A percentile compares a stretch with the other conserved stretches of the same genome.
Conservation (phyloP, 768 basidiomycete species). For the Artomyces pyxidatus region DNA sequence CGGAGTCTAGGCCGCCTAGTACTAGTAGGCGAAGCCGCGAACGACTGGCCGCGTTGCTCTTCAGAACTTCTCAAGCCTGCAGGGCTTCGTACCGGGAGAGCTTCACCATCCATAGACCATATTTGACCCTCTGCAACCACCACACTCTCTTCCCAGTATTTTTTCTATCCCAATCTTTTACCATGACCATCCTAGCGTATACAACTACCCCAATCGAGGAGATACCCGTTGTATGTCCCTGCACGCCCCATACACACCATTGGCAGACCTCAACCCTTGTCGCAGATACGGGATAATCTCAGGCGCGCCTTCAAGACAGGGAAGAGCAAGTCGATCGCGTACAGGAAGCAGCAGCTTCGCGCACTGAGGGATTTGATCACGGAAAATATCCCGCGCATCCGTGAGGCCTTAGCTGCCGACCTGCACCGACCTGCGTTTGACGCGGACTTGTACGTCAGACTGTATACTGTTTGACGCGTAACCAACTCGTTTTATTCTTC, state of each 20-base stretch:
- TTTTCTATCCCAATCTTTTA: too few relatives aligned
- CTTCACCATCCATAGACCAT: too few relatives aligned
- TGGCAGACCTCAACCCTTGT: neutral
- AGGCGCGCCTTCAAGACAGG: conserved; percentile 51
- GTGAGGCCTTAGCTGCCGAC: conserved; percentile 50
- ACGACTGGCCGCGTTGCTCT: too few relatives aligned
- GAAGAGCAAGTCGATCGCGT: conserved; percentile 54
- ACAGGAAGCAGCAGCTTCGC: conserved; percentile 69
- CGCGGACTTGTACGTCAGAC: conserved; percentile 35
- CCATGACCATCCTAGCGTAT: too few relatives aligned
- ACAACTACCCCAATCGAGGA: conserved; percentile 21
- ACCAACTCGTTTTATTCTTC: neutral
- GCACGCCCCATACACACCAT: neutral
- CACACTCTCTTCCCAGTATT: too few relatives aligned
- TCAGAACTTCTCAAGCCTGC: too few relatives aligned
- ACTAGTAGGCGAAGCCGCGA: too few relatives aligned
- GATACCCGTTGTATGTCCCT: conserved; percentile 17
- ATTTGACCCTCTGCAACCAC: too few relatives aligned
- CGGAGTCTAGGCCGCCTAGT: too few relatives aligned
- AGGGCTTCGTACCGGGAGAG: too few relatives aligned
- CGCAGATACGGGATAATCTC: conserved; percentile 51
- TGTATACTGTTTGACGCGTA: neutral
- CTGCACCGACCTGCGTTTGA: conserved; percentile 59
- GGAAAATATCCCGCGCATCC: conserved; percentile 60
- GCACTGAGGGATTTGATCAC: conserved; percentile 65